Conservation (phyloP, 192 early-diverging fungal species). For the Entomortierella chlamydospora region DNA sequence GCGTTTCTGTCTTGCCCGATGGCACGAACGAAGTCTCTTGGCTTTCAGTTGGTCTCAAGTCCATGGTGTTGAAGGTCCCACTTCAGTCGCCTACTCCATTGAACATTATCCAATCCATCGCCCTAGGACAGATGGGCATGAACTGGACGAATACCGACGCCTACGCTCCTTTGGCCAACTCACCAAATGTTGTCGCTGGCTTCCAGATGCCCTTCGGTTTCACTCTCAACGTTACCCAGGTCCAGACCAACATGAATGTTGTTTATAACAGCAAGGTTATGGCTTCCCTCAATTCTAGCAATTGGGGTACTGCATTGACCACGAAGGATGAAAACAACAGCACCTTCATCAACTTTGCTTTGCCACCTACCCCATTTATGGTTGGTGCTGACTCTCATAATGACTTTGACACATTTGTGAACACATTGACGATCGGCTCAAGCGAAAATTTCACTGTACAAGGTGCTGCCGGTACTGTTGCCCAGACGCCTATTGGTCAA, state of each 20-base stretch:
- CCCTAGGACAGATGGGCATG: slow-evolving; percentile 65
- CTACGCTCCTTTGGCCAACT: slow-evolving; percentile 62
- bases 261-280: slow-evolving; percentile 43
- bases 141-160: slow-evolving; percentile 57
- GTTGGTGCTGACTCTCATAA: slow-evolving; percentile 56
- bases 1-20: slow-evolving; percentile 64
- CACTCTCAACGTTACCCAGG: slow-evolving; percentile 65
- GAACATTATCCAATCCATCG: slow-evolving; percentile 64
- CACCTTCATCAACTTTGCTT: slow-evolving; percentile 61
- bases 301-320: slow-evolving; percentile 52
- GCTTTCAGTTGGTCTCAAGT: slow-evolving; percentile 63
- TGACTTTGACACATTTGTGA: slow-evolving; percentile 66
- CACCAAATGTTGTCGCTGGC: slow-evolving; percentile 58
- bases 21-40: slow-evolving; percentile 60
- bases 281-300: slow-evolving; percentile 35
- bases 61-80: slow-evolving; percentile 63
- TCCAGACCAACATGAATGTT: slow-evolving; percentile 66
- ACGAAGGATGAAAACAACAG: slow-evolving; percentile 54
- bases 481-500: slow-evolving; percentile 66
- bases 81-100: slow-evolving; percentile 55
- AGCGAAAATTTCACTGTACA: slow-evolving; percentile 56
- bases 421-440: slow-evolving; percentile 57
- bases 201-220: slow-evolving; percentile 75
- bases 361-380: slow-evolving; percentile 60
- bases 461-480: slow-evolving; percentile 62